Evolutionary conservation across 208 protist genomes (phyloP).

Genomic region (Acanthamoeba triangularis): DNA sequence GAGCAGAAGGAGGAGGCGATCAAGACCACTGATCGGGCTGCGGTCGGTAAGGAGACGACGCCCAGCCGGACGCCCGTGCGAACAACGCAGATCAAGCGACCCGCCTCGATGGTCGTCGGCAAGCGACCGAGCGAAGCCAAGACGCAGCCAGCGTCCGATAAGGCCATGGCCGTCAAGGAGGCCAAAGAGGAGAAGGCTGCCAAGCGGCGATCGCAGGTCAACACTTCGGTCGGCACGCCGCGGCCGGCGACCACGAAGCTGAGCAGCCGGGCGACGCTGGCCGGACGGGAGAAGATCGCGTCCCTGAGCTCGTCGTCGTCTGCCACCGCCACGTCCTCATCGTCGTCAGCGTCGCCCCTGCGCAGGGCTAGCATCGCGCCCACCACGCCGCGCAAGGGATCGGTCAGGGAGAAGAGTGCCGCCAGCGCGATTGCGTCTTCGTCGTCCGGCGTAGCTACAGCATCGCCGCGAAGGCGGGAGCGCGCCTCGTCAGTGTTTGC

Average conservation of each 20-base stretch:
- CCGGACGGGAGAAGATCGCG: constrained; percentile 9
- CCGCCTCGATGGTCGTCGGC: not conserved
- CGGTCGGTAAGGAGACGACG: not conserved
- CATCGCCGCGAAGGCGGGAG: not conserved
- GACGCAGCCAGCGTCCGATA: not conserved
- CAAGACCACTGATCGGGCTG: too few relatives aligned
- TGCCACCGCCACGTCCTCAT: not conserved
- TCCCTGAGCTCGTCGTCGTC: constrained; percentile 2
- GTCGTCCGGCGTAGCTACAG: not conserved
- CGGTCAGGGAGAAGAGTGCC: not conserved
- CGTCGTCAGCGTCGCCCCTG: not conserved
- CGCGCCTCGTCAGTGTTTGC: not conserved
- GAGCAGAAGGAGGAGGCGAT: not conserved
- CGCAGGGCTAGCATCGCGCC: constrained; percentile 39
- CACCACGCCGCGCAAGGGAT: constrained; percentile 1
- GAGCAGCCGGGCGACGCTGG: not conserved
- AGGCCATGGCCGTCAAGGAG: not conserved
- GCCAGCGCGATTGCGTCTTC: not conserved
- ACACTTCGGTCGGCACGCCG: not conserved
- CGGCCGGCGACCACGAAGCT: not conserved
- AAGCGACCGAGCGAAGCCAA: not conserved
- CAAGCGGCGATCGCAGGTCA: not conserved
- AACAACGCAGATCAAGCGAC: not conserved
- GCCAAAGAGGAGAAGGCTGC: not conserved
- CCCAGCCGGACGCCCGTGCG: not conserved